These are phyloP conservation scores for Kernera saxatilis DNA, from an alignment of 345 rosid species.

Conservation along the genomic window DNA sequence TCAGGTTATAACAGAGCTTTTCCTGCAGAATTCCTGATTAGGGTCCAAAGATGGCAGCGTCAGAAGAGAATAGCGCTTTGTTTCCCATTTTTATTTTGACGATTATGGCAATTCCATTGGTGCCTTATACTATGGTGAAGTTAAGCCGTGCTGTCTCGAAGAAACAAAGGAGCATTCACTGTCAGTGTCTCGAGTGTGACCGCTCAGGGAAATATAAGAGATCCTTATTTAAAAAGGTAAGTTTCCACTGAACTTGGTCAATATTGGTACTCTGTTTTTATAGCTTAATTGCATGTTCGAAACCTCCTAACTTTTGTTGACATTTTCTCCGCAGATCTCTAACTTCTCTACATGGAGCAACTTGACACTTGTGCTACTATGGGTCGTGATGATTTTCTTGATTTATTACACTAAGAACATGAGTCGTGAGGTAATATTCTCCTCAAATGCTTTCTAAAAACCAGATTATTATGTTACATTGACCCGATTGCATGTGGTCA, in stretches of 20 bases:
- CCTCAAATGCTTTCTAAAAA: not conserved
- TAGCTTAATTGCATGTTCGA: not conserved
- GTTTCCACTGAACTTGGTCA: constrained; percentile 1
- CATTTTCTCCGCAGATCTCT: constrained; percentile 58
- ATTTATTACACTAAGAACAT: constrained; percentile 79
- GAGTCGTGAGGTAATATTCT: constrained; percentile 66
- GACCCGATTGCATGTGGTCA: not conserved
- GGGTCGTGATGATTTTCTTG: constrained; percentile 85
- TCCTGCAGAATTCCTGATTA: constrained; percentile 19
- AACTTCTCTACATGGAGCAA: constrained; percentile 92
- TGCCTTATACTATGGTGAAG: constrained; percentile 78
- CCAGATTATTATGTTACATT: not conserved
- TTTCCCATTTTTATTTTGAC: constrained; percentile 97
- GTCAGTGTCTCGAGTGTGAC: constrained; percentile 75
- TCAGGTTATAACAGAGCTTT: not conserved
- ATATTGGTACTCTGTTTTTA: not conserved
- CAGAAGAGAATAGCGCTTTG: constrained; percentile 80
- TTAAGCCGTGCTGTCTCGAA: constrained; percentile 65
- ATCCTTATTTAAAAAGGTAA: constrained; percentile 75
- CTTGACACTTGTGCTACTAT: constrained; percentile 74
- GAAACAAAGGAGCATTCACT: constrained; percentile 68
- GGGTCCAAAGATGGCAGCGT: constrained; percentile 64
- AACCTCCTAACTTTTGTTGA: constrained; percentile 1
- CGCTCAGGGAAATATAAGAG: constrained; percentile 82
- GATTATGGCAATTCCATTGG: constrained; percentile 85